phyloP scores from a whole-genome alignment of 148 eudicot genomes.

The Polygonum aviculare region DNA sequence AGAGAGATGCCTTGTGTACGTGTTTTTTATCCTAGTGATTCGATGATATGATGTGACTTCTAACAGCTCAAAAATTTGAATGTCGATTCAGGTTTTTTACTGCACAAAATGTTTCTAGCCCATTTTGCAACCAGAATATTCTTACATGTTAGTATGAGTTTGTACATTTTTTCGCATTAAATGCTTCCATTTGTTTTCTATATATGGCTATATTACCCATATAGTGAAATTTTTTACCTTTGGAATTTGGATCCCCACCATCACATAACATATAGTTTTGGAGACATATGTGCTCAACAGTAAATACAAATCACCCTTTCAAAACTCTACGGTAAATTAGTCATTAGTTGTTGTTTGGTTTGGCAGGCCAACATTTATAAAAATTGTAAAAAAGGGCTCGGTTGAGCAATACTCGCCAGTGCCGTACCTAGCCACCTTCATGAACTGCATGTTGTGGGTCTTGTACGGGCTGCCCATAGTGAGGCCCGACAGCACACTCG shows the following conservation, averaged over 20 bases:
- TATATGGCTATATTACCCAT: not conserved
- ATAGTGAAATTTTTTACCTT: not conserved
- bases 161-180: not conserved
- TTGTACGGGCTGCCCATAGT: slow-evolving; percentile 78
- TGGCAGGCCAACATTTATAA: slow-evolving; percentile 57
- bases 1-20: not conserved
- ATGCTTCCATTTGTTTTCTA: not conserved
- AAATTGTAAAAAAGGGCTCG: slow-evolving; percentile 63
- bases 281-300: not conserved
- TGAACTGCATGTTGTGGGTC: slow-evolving; percentile 81
- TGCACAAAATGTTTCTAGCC: not conserved
- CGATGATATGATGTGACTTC: not conserved
- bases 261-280: not conserved
- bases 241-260: not conserved
- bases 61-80: not conserved
- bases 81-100: not conserved
- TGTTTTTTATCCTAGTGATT: not conserved
- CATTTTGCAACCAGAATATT: not conserved
- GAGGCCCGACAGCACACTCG: slow-evolving; percentile 59
- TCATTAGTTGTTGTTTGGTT: not conserved
- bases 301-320: not conserved
- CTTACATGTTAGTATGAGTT: not conserved
- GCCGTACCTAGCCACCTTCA: slow-evolving; percentile 68
- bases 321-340: not conserved
- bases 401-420: slow-evolving; percentile 77